Base-by-base conservation (phyloP, 2,329 filamentous ascomycete species). In the Phoma sp. region DNA sequence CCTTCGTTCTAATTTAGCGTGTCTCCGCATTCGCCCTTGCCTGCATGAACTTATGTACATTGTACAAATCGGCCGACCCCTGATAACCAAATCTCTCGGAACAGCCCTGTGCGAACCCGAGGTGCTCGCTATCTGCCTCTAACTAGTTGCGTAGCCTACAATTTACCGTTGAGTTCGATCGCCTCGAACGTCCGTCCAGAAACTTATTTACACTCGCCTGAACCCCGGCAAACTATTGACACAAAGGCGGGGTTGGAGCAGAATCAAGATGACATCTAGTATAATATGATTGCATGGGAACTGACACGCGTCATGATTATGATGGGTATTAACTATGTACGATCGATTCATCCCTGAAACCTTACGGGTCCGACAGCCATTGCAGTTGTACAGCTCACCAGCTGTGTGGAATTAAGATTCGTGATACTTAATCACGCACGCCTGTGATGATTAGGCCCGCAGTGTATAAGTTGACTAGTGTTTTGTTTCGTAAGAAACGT, bases 401-500 rank as follows among this genome's bases (percentile, higher is more conserved):
- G 27, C 27, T 29, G 27, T 29, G 4, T 4, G 9, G 38, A 18
- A 14, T 18, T n/a, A 8, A 22, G 13, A 4, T 2, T 22, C 11
- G 25, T 29, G 18, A 18, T 9, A 23, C 30, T 29, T 23, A 8
- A 18, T 18, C 18, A 42, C 13, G 37, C 39, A 18, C 11, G 22
- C 10, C 7, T 9, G 6, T 14, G 18, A 36, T 10, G 18, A 11
- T 29, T n/a, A 18, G 8, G 4, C 9, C 22, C 10, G 23, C 7
- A 8, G 7, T 4, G 27, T 13, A 13, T 4, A 11, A 13, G 10
- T 4, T 6, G 7, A 39, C n/a, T 47, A 55, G 14, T 35, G 58
- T 52, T 66, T 67, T 14, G 64, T 52, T 47, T 65, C 64, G 8
- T 62, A 49, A 8, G 58, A 46, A 14, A 62, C 52, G 27, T 56